These are phyloP conservation scores for Pleurotus giganteus DNA, from an alignment of 768 basidiomycete species.

Conservation along the genomic window DNA sequence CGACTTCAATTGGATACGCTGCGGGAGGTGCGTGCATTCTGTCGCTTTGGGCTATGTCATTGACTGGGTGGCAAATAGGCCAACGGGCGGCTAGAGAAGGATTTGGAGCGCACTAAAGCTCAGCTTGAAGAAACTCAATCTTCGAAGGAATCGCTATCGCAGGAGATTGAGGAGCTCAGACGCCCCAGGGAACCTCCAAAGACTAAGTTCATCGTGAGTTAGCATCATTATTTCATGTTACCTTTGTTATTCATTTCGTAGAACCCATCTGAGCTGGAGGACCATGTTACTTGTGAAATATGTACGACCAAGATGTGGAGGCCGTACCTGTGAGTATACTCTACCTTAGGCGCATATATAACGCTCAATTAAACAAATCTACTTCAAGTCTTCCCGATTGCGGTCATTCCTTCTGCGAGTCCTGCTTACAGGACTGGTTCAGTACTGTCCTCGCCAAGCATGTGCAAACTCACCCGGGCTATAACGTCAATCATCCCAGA, in stretches of 20 bases:
- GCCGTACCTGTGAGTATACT: constrained; percentile 55
- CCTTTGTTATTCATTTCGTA: constrained; percentile 15
- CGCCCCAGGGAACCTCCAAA: constrained; percentile 18
- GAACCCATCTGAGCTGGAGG: constrained; percentile 48
- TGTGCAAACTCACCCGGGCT: constrained; percentile 42
- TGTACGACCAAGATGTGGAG: constrained; percentile 64
- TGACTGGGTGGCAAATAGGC: neutral
- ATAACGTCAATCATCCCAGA: constrained; percentile 30
- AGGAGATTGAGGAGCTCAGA: constrained; percentile 28
- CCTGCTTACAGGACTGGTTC: constrained; percentile 59
- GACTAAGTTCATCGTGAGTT: neutral
- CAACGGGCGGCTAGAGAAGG: constrained; percentile 10
- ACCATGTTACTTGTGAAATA: constrained; percentile 60
- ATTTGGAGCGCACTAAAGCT: constrained; percentile 16
- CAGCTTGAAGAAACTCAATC: neutral
- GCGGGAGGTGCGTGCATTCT: constrained; percentile 41
- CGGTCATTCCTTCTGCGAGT: constrained; percentile 68
- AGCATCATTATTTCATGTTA: neutral
- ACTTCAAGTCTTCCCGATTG: constrained; percentile 54
- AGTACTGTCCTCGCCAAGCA: constrained; percentile 48
- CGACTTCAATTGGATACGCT: constrained; percentile 40
- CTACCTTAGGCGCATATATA: neutral
- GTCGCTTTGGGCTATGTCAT: neutral
- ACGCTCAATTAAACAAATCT: neutral
- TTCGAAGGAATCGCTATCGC: neutral